Evolutionary conservation across 257 asterid species (phyloP), one percentile per base, ranked within the genome.

Genomic region (Solanum pinnatisectum): DNA sequence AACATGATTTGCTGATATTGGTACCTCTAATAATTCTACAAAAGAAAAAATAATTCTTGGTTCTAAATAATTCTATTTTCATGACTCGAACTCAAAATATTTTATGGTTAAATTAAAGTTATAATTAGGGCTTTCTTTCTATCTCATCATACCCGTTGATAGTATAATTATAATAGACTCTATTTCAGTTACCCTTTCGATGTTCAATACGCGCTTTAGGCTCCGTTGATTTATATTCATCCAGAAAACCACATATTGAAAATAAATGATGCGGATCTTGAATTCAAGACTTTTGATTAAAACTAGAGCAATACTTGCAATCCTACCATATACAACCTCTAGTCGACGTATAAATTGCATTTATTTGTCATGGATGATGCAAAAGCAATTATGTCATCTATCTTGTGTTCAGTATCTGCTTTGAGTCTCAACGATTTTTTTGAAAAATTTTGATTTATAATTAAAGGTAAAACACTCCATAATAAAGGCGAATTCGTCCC

Each of bases 1-100:
- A 27, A 30, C 30, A 81, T 30, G 27, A 46, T 46, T 46, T 81
- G 85, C 60, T 27, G 85, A 46, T 74, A 36, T 74, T 74, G 52
- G 9, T 79, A 79, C 85, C 30, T 81, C 30, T 49, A 27, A 82
- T 79, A 70, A 72, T 42, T 49, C 8, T 68, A 39, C 6, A 35
- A 86, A 30, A 68, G n/a, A 32, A 39, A 60, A 85, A 32, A 39
- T 16, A 36, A 22, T 35, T 9, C 7, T 4, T 70, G 32, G 44
- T 63, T 44, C 22, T 9, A 32, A 60, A 60, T 0, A 1, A 60
- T 0, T 60, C n/a, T 2, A 63, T 63, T n/a, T n/a, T 63, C 15
- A 2, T 63, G 32, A 23, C 0, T 63, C 4, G 6, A 63, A 63
- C 3, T 23, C 8, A 0, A 63, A n/a, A 23, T 63, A 63, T 0